These are phyloP conservation scores for Brassica carinata DNA, from an alignment of 345 rosid genomes.

Conservation along the genomic window DNA sequence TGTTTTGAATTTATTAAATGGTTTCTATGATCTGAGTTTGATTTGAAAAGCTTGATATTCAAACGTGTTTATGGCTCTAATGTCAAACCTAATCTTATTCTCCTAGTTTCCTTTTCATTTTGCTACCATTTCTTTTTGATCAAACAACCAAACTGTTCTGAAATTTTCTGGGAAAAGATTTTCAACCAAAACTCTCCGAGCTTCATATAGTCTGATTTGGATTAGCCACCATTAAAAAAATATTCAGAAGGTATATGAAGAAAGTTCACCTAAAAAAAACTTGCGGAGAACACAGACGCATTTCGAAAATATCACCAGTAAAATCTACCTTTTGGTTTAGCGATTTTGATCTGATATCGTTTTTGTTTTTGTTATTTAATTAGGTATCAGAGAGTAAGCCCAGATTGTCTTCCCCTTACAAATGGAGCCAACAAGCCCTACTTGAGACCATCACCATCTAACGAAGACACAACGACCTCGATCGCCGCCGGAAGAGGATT, in stretches of 20 bases:
- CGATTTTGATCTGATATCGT: neutral
- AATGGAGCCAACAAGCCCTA: constrained; percentile 48
- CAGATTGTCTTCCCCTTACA: constrained; percentile 51
- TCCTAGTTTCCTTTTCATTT: neutral
- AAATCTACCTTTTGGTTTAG: neutral
- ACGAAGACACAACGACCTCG: constrained; percentile 29
- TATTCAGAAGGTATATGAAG: neutral
- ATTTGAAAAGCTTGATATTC: constrained; percentile 10
- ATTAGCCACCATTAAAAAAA: neutral
- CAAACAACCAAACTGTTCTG: neutral
- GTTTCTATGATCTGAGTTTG: constrained; percentile 33
- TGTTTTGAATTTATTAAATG: neutral
- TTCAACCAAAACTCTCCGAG: neutral
- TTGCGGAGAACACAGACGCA: neutral
- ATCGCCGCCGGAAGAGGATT: constrained; percentile 42
- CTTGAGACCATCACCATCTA: constrained; percentile 42
- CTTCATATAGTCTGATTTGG: neutral
- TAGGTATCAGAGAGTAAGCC: constrained; percentile 67
- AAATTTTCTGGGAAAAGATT: neutral
- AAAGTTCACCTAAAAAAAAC: neutral
- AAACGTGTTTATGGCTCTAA: constrained; percentile 1
- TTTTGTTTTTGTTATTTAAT: neutral
- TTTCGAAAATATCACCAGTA: neutral
- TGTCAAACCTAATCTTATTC: neutral
- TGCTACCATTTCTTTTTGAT: neutral